Evolutionary conservation across 1,139 yeast species (phyloP), one percentile per base, ranked within the genome.

Genomic region (Debaryomyces sp.): DNA sequence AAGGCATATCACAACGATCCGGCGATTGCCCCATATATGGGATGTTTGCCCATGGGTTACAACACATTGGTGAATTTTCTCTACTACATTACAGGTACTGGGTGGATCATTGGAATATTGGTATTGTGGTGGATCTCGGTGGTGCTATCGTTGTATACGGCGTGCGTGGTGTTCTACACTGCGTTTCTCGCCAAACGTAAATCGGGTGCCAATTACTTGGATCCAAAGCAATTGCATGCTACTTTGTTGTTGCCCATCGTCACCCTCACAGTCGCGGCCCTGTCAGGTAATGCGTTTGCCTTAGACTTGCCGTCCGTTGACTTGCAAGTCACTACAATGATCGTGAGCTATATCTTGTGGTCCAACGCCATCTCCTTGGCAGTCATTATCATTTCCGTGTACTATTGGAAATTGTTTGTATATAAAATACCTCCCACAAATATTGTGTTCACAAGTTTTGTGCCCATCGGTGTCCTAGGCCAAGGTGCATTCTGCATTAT

Each of bases 11-110:
- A 84, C 44, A 54, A 64, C 24, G 78, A 84, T 53, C 77, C 82
- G 2, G 58, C 67, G 8, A 71, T 77, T 38, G 78, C 85, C 23
- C 80, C 84, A 4, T 88, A 83, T 58, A 70, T 89, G 73, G 96
- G 96, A 3, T 84, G 92, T 54, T 78, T 79, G 48, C 85, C 89
- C 12, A 90, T 90, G 96, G 96, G 90, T 0, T 74, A 76, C 51
- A 77, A 82, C 17, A 83, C 96, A 2, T 66, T 89, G 51, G 75
- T 86, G 43, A 85, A 83, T 60, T 77, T 80, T 66, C 66, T 82
- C 18, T 67, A 69, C 40, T 65, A 66, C 45, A 61, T 81, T 36
- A 63, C 76, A 4, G 62, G 50, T 2, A 39, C 34, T 22, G 10
- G 24, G 13, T 72, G 77, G 68, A 67, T 75, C 34, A 62, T 75